Percentiles rank a stretch among this genome's conserved stretches.
Evolutionary conservation across 2,329 filamentous ascomycete genomes (phyloP).

Genomic region (Fusarium sp.): DNA sequence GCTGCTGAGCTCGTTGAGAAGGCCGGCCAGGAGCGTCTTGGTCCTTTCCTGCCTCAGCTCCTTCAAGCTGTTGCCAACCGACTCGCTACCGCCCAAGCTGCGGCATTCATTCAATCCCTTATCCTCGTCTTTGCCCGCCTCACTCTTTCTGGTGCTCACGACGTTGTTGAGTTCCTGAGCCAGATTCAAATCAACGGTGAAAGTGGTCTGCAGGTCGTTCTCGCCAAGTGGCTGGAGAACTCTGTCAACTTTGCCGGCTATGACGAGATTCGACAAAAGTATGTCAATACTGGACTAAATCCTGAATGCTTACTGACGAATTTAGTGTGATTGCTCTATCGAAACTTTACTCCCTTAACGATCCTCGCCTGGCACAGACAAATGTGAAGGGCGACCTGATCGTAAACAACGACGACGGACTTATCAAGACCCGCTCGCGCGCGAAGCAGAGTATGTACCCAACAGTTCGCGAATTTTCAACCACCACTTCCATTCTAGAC

Average conservation of each 20-base stretch:
- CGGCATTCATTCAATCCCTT: constrained; percentile 93
- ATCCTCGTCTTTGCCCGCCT: constrained; percentile 96
- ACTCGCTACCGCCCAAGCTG: constrained; percentile 84
- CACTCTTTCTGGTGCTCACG: constrained; percentile 85
- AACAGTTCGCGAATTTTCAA: constrained; percentile 36
- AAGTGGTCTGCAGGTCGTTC: constrained; percentile 89
- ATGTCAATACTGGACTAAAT: constrained; percentile 54
- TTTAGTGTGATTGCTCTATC: constrained; percentile 89
- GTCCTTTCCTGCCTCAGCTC: constrained; percentile 90
- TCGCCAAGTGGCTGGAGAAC: constrained; percentile 97
- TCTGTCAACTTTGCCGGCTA: constrained; percentile 98
- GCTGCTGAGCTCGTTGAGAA: constrained; percentile 97
- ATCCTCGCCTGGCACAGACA: constrained; percentile 82
- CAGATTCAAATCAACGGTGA: constrained; percentile 84
- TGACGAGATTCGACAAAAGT: constrained; percentile 97
- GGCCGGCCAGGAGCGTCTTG: constrained; percentile 90
- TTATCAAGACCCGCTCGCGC: constrained; percentile 95
- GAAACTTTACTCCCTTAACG: constrained; percentile 90
- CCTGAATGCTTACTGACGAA: constrained; percentile 49
- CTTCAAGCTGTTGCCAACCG: constrained; percentile 90
- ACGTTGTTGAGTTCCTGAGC: constrained; percentile 92
- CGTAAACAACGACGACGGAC: constrained; percentile 77
- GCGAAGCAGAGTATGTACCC: constrained; percentile 79
- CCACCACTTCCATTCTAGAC: constrained; percentile 32
- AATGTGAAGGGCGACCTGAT: constrained; percentile 94